Evolutionary conservation across 345 rosid species (phyloP), one percentile per base, ranked within the genome.

Genomic region (Corchorus capsularis): DNA sequence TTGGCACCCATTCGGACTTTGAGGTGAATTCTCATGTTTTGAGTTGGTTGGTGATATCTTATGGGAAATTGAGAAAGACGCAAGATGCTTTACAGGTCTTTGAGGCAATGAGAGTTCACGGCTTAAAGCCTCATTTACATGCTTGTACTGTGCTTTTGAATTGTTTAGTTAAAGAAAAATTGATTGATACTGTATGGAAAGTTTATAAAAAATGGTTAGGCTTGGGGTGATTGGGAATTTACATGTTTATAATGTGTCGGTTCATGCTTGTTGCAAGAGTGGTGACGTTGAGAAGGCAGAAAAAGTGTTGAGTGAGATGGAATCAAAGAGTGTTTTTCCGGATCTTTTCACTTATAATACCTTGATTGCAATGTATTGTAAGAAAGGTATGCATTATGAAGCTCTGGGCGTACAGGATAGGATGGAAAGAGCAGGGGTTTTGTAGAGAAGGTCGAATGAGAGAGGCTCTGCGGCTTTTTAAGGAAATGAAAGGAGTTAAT

Each of bases 361-460:
- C 0, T 78, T 95, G 83, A 93, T 95, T 77, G 86, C 93, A 0
- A 69, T 88, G 78, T 95, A 95, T 46, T 90, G 93, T 82, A 95
- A 81, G 86, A 90, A 86, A 83, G 87, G 98, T 61, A 95, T 90
- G 99, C 99, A 92, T 79, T 95, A 87, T 69, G 94, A 95, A 85
- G 99, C 97, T 73, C 83, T 93, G 32, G 83, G 83, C 0, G 89
- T 90, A 84, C 99, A 95, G 83, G 93, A 93, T 76, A 86, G 96
- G 81, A 93, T 95, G 98, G 89, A 85, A 80, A 87, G 83, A 81
- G 88, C 80, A 12, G 91, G 89, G 41, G 65, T 93, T 83, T 75
- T 77, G 91, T 82, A 90, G 91, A 87, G 94, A 95, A 85, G 98
- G 98, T 77, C 90, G 99, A 85, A 90, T 93, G 97, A 89, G 94